These are phyloP conservation scores for Corynespora cassiicola DNA, from an alignment of 2,329 filamentous ascomycete species.

Conservation along the genomic window DNA sequence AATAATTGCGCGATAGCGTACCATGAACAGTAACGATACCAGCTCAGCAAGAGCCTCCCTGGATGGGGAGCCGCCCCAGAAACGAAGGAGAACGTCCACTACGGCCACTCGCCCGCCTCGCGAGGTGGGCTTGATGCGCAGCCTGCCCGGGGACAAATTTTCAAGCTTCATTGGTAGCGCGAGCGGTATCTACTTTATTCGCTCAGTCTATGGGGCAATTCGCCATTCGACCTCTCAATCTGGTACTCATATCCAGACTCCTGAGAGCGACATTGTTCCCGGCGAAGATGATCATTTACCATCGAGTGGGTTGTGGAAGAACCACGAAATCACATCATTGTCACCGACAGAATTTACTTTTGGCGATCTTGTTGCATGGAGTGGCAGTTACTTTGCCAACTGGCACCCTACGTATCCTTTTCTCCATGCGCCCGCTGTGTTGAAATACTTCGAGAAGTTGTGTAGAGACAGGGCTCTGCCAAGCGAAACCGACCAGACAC, in stretches of 20 bases:
- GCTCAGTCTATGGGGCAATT: slow-evolving; percentile 60
- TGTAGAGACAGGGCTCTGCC: slow-evolving; percentile 40
- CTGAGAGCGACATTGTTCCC: slow-evolving; percentile 55
- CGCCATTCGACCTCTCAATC: slow-evolving; percentile 29
- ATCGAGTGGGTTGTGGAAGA: slow-evolving; percentile 32
- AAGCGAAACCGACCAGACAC: slow-evolving; percentile 25
- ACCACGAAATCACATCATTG: slow-evolving; percentile 36
- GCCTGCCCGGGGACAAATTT: slow-evolving; percentile 53
- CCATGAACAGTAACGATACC: slow-evolving; percentile 8
- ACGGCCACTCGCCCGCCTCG: slow-evolving; percentile 27
- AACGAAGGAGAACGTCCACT: slow-evolving; percentile 15
- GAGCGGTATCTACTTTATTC: slow-evolving; percentile 66
- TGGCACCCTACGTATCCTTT: slow-evolving; percentile 67
- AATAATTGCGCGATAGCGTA: too few species aligned
- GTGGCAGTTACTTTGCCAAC: slow-evolving; percentile 61
- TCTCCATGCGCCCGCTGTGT: slow-evolving; percentile 60
- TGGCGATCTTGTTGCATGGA: slow-evolving; percentile 58
- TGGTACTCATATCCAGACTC: slow-evolving; percentile 23
- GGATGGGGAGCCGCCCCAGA: slow-evolving; percentile 13
- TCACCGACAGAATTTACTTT: slow-evolving; percentile 44
- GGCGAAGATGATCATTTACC: slow-evolving; percentile 63
- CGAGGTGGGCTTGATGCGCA: slow-evolving; percentile 61
- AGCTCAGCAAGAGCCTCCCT: slow-evolving; percentile 1
- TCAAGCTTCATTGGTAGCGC: slow-evolving; percentile 64
- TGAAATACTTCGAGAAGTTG: slow-evolving; percentile 55